phyloP scores from a whole-genome alignment of 768 basidiomycete genomes.

The Lanmaoa pseudosensibilis region DNA sequence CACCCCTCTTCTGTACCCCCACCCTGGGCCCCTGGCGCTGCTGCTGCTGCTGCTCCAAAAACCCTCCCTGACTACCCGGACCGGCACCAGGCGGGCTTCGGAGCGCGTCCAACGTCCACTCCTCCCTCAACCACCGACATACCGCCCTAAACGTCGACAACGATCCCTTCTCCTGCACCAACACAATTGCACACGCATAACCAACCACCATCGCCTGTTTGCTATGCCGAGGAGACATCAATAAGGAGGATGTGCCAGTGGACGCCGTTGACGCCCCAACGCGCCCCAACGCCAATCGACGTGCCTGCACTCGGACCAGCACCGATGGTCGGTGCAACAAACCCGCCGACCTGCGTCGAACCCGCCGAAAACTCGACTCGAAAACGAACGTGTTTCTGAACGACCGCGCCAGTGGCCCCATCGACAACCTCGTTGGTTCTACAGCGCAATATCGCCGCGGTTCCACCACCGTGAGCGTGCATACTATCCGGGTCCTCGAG shows the following conservation, averaged over 20 bases:
- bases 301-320: conserved; percentile 7
- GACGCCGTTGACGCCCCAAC: conserved; percentile 24
- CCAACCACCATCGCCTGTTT: conserved; percentile 26
- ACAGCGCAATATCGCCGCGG: conserved; percentile 47
- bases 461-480: conserved; percentile 36
- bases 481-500: conserved; percentile 46
- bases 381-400: conserved; percentile 79
- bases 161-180: conserved; percentile 91
- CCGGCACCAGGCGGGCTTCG: conserved; percentile 25
- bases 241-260: conserved; percentile 19
- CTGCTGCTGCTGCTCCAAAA: conserved; percentile 38
- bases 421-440: conserved; percentile 50
- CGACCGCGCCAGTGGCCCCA: conserved; percentile 36
- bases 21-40: background rate
- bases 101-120: conserved; percentile 54
- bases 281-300: background rate
- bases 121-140: conserved; percentile 68
- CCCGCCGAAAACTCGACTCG: conserved; percentile 68
- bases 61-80: conserved; percentile 37
- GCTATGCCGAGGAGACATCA: conserved; percentile 29
- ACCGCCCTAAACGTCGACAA: conserved; percentile 80
- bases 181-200: conserved; percentile 65
- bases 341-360: conserved; percentile 24
- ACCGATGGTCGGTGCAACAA: conserved; percentile 21
- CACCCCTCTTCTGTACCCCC: conserved; percentile 28